Conservation (phyloP, 2,329 filamentous ascomycete genomes). For the Microcyclospora pomicola region DNA sequence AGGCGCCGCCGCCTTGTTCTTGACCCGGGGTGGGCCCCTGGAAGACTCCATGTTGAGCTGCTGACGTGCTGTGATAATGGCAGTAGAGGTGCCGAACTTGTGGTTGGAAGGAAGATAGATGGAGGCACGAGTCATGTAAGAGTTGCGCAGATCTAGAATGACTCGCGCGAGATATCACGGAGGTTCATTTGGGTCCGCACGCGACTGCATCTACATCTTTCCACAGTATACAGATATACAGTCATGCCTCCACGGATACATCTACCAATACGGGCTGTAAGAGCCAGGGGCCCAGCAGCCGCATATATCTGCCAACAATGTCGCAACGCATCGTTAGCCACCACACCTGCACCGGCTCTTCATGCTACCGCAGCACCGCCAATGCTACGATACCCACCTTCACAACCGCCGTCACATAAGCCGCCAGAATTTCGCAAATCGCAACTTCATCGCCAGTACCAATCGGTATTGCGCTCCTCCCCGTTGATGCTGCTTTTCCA, state of each 20-base stretch:
- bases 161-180: too few species aligned
- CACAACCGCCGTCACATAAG: constrained; percentile 78
- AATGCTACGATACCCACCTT: constrained; percentile 41
- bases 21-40: constrained; percentile 86
- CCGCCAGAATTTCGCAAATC: constrained; percentile 78
- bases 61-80: too few species aligned
- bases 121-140: too few species aligned
- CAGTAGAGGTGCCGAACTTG: too few species aligned
- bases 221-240: too few species aligned
- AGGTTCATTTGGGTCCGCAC: too few species aligned
- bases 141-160: too few species aligned
- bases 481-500: constrained; percentile 79
- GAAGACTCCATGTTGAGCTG: constrained; percentile 60
- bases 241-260: constrained; percentile 42
- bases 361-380: constrained; percentile 27
- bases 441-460: constrained; percentile 75
- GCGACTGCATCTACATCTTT: too few species aligned
- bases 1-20: constrained; percentile 90
- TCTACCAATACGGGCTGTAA: constrained; percentile 24
- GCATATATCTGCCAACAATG: constrained; percentile 24
- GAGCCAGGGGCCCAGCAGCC: constrained; percentile 10
- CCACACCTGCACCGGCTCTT: constrained; percentile 39
- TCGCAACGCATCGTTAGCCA: constrained; percentile 35
- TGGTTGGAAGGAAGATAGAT: too few species aligned
- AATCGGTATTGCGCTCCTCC: constrained; percentile 71